Evolutionary conservation across 2,329 filamentous ascomycete genomes (phyloP).

Genomic region (Aureobasidium pullulans): DNA sequence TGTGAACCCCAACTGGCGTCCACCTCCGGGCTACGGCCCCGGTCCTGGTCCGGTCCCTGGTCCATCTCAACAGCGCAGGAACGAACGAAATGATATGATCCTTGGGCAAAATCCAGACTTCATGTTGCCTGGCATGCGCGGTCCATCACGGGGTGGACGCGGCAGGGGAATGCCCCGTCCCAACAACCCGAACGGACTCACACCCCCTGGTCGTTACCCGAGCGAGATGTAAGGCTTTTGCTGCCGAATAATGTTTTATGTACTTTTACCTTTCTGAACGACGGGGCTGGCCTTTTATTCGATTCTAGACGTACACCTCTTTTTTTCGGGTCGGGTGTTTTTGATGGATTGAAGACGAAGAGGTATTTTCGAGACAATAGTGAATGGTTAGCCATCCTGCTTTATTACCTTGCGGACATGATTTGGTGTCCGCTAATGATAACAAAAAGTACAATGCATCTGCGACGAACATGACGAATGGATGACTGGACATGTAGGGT

Average conservation of each 20-base stretch:
- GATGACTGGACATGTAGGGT: not conserved
- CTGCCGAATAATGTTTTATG: slow-evolving; percentile 7
- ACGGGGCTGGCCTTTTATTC: slow-evolving; percentile 3
- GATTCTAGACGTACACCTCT: not conserved
- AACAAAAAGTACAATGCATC: not conserved
- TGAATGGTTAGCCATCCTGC: not conserved
- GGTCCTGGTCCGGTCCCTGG: slow-evolving; percentile 2
- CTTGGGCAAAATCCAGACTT: slow-evolving; percentile 82
- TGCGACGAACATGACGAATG: not conserved
- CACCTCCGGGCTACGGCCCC: slow-evolving; percentile 34
- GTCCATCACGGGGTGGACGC: slow-evolving; percentile 24
- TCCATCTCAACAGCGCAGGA: slow-evolving; percentile 34
- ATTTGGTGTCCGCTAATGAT: not conserved
- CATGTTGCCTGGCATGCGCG: slow-evolving; percentile 50
- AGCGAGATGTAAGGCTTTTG: slow-evolving; percentile 16
- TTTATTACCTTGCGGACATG: not conserved
- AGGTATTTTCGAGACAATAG: not conserved
- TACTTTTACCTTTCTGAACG: slow-evolving; percentile 5
- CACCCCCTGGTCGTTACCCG: slow-evolving; percentile 26
- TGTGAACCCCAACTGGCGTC: slow-evolving; percentile 79
- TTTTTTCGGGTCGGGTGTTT: not conserved
- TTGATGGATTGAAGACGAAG: not conserved
- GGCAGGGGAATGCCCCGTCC: slow-evolving; percentile 15
- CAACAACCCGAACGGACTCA: slow-evolving; percentile 20
- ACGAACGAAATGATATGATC: slow-evolving; percentile 59